A percentile compares a stretch with the other conserved stretches of the same genome.
These are phyloP conservation scores for Metschnikowia hibisci DNA, from an alignment of 805 yeast genomes.

Conservation along the genomic window DNA sequence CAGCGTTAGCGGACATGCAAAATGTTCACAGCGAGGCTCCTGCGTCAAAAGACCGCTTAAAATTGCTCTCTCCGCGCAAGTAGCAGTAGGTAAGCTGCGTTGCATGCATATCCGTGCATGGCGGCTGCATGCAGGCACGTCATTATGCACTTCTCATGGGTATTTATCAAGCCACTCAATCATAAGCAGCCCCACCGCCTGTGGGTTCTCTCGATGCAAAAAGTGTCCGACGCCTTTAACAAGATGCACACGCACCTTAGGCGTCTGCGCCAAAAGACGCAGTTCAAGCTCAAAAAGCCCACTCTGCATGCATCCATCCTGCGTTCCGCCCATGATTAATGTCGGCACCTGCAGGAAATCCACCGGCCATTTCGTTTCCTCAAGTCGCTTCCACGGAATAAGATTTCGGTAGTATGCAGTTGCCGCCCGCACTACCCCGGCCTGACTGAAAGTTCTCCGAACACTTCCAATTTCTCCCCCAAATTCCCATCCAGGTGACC, in stretches of 20 bases:
- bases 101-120: too few relatives aligned
- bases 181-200: constrained; percentile 22
- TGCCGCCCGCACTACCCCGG: constrained; percentile 28
- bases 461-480: constrained; percentile 26
- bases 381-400: constrained; percentile 15
- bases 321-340: constrained; percentile 32
- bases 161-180: constrained; percentile 28
- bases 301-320: constrained; percentile 38
- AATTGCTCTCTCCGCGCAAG: too few relatives aligned
- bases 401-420: constrained; percentile 39
- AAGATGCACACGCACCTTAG: constrained; percentile 24
- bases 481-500: constrained; percentile 41
- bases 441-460: constrained; percentile 23
- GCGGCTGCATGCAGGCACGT: too few relatives aligned
- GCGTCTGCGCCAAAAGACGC: constrained; percentile 15
- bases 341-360: constrained; percentile 37
- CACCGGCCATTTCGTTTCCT: constrained; percentile 22
- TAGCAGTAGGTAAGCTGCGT: too few relatives aligned
- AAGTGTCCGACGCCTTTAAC: constrained; percentile 35
- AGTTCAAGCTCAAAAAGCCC: constrained; percentile 25
- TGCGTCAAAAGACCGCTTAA: too few relatives aligned
- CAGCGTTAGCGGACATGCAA: too few relatives aligned
- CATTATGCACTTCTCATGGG: background rate
- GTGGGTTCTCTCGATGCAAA: constrained; percentile 38
- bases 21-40: too few relatives aligned